A percentile compares a stretch with the other conserved stretches of the same genome.
Conservation (phyloP, 1,284 basidiomycete genomes). For the Austropuccinia psidii region DNA sequence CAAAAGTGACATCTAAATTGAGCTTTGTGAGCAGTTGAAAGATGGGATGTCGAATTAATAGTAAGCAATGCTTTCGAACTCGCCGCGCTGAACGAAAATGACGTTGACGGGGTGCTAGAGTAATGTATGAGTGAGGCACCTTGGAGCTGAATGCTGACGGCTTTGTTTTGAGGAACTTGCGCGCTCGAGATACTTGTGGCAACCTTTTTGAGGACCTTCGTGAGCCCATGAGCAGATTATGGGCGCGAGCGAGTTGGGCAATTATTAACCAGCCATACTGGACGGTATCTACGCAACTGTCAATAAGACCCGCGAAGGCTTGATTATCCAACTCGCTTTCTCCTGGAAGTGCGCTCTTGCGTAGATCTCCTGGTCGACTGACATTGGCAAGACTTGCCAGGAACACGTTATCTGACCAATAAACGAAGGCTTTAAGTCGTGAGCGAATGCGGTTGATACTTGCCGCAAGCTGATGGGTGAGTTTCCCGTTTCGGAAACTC, state of each 20-base stretch:
- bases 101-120: too few species aligned
- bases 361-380: background rate
- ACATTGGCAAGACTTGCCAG: conserved; percentile 1
- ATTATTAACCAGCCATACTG: conserved; percentile 4
- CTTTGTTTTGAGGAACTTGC: too few species aligned
- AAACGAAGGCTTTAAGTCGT: conserved; percentile 5
- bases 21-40: too few species aligned
- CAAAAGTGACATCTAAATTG: too few species aligned
- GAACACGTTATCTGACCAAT: conserved; percentile 14
- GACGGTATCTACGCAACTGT: background rate
- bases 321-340: background rate
- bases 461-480: background rate
- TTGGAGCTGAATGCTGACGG: too few species aligned
- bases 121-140: too few species aligned
- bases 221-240: background rate
- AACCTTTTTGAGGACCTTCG: too few species aligned
- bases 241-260: conserved; percentile 3
- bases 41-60: too few species aligned
- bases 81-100: too few species aligned
- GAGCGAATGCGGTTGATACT: background rate
- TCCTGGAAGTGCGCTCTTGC: background rate
- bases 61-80: too few species aligned
- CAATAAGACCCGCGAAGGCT: conserved; percentile 3
- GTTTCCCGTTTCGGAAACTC: background rate
- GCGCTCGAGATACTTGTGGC: too few species aligned